Conservation (phyloP, 2,329 filamentous ascomycete genomes). For the Penicillium sp. region DNA sequence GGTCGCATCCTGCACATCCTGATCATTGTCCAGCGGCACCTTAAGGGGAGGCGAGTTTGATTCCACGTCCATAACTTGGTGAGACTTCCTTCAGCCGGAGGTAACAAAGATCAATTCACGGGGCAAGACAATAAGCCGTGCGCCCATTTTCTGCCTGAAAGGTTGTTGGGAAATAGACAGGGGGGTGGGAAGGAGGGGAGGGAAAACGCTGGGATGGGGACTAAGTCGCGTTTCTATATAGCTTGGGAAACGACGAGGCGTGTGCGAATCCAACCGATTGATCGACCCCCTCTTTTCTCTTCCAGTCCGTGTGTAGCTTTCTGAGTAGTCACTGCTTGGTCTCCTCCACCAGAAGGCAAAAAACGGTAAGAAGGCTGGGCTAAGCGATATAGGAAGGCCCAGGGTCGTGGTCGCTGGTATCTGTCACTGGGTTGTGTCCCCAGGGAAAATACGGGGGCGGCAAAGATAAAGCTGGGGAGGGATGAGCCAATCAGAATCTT, state of each 20-base stretch:
- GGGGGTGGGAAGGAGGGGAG: neutral
- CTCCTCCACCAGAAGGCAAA: neutral
- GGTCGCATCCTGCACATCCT: conserved; percentile 46
- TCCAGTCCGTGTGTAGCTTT: neutral
- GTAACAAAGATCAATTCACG: conserved; percentile 27
- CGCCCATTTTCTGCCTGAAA: conserved; percentile 34
- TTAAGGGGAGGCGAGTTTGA: conserved; percentile 33
- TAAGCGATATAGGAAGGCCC: neutral
- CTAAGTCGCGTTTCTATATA: conserved; percentile 25
- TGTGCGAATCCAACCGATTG: conserved; percentile 10
- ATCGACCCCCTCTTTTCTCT: conserved; percentile 8
- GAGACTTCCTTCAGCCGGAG: conserved; percentile 29
- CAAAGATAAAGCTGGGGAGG: conserved; percentile 29
- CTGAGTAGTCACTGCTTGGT: neutral
- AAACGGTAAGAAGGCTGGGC: neutral
- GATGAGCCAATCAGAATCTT: conserved; percentile 18
- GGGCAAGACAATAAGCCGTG: conserved; percentile 18
- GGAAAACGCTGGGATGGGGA: conserved; percentile 4
- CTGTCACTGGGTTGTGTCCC: conserved; percentile 9
- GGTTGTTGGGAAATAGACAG: conserved; percentile 1
- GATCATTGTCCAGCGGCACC: conserved; percentile 35
- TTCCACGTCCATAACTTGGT: conserved; percentile 35
- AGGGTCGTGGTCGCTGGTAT: neutral
- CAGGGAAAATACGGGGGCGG: conserved; percentile 21
- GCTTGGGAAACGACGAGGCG: conserved; percentile 2